phyloP scores from a whole-genome alignment of 345 rosid species.

The Kernera saxatilis region DNA sequence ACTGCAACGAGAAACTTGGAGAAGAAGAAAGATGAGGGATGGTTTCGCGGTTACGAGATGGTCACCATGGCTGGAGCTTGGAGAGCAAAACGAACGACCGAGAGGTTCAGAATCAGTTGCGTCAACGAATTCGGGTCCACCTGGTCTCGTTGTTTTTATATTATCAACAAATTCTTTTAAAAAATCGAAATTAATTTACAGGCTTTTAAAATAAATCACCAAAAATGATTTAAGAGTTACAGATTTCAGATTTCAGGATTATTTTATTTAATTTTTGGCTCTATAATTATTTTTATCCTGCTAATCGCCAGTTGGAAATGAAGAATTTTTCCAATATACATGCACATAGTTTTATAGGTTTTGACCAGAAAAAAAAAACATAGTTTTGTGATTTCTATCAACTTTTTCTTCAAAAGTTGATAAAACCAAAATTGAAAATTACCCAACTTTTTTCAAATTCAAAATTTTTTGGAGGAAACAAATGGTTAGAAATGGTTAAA shows the following conservation, averaged over 20 bases:
- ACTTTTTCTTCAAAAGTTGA: neutral
- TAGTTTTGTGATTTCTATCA: neutral
- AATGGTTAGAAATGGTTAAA: neutral
- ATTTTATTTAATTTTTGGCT: neutral
- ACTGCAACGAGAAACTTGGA: neutral
- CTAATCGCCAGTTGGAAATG: neutral
- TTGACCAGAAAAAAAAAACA: too few relatives aligned
- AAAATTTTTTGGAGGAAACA: neutral
- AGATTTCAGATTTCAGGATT: neutral
- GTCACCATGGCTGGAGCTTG: conserved; percentile 25
- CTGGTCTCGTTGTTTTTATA: neutral
- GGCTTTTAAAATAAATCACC: too few relatives aligned
- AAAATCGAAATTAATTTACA: too few relatives aligned
- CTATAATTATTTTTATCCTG: neutral
- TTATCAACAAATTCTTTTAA: neutral
- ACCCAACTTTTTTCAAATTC: conserved; percentile 11
- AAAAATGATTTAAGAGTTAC: too few relatives aligned
- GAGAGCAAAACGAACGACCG: conserved; percentile 3
- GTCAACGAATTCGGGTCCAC: conserved; percentile 24
- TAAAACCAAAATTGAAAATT: neutral
- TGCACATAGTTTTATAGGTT: too few relatives aligned
- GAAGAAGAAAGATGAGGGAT: conserved; percentile 1
- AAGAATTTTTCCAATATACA: neutral
- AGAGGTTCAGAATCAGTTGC: conserved; percentile 29
- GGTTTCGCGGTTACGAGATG: neutral